Evolutionary conservation across 164 flowering plant genomes (phyloP).

Genomic region (Vitis cinerea): DNA sequence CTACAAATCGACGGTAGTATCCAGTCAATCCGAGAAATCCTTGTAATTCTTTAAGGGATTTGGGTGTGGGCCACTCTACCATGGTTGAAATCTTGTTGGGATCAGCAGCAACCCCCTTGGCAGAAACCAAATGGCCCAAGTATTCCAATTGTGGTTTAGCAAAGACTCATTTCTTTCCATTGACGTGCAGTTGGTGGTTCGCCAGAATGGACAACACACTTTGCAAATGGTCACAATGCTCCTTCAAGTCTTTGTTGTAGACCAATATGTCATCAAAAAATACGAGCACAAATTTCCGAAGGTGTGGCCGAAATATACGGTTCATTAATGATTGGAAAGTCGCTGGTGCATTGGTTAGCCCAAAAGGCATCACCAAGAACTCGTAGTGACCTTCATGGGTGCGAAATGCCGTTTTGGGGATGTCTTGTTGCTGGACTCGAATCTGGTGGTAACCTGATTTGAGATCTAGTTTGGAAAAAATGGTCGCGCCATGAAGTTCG

Average conservation of each 20-base stretch:
- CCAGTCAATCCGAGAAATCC: too few relatives aligned
- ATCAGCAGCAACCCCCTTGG: constrained; percentile 1
- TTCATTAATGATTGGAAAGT: too few relatives aligned
- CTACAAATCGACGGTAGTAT: too few relatives aligned
- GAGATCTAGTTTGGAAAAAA: background rate
- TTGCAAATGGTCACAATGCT: background rate
- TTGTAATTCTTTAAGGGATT: too few relatives aligned
- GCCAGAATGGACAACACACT: background rate
- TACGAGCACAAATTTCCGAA: too few relatives aligned
- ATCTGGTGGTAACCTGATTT: background rate
- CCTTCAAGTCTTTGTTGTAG: too few relatives aligned
- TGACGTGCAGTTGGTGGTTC: background rate
- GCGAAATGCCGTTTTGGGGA: background rate
- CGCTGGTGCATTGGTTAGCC: too few relatives aligned
- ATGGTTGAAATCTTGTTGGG: background rate
- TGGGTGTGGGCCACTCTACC: background rate
- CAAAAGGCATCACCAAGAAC: too few relatives aligned
- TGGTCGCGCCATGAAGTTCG: too few relatives aligned
- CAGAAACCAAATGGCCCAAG: background rate
- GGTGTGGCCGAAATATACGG: too few relatives aligned
- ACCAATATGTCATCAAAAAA: too few relatives aligned
- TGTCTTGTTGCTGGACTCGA: too few relatives aligned
- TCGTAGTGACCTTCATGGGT: background rate
- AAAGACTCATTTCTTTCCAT: background rate
- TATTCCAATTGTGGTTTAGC: background rate